These are phyloP conservation scores for Ballota nigra DNA, from an alignment of 257 asterid genomes.

Conservation along the genomic window DNA sequence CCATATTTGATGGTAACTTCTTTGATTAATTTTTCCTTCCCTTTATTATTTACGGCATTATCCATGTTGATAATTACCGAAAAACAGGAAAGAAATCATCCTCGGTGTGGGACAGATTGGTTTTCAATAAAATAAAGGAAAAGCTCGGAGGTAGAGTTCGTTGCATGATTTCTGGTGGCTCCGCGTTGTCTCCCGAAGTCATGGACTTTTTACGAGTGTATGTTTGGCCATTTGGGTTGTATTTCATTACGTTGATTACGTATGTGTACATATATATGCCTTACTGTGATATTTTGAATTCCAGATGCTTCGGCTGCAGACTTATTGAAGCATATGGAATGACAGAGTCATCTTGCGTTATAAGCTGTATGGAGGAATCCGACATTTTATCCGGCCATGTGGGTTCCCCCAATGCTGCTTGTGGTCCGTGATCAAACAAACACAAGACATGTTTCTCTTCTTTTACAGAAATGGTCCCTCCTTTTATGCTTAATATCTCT, in stretches of 20 bases:
- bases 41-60: not conserved
- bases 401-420: conserved; percentile 68
- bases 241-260: not conserved
- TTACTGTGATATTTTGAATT: not conserved
- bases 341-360: conserved; percentile 78
- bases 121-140: conserved; percentile 62
- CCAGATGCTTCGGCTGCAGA: conserved; percentile 72
- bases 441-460: not conserved
- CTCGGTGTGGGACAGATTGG: conserved; percentile 74
- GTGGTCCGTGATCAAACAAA: conserved; percentile 51
- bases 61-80: not conserved
- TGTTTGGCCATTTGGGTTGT: conserved; percentile 20
- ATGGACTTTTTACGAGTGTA: conserved; percentile 78
- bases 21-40: not conserved
- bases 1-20: conserved; percentile 49
- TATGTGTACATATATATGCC: too few species aligned
- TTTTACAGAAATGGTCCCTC: not conserved
- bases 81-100: conserved; percentile 58
- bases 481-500: not conserved
- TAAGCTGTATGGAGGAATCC: conserved; percentile 57
- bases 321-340: conserved; percentile 77
- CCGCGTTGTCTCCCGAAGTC: conserved; percentile 78
- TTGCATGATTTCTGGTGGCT: conserved; percentile 74
- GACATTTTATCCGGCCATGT: conserved; percentile 74
- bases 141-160: conserved; percentile 84